Evolutionary conservation across 2,329 filamentous ascomycete species (phyloP).

Genomic region (Colletotrichum sp.): DNA sequence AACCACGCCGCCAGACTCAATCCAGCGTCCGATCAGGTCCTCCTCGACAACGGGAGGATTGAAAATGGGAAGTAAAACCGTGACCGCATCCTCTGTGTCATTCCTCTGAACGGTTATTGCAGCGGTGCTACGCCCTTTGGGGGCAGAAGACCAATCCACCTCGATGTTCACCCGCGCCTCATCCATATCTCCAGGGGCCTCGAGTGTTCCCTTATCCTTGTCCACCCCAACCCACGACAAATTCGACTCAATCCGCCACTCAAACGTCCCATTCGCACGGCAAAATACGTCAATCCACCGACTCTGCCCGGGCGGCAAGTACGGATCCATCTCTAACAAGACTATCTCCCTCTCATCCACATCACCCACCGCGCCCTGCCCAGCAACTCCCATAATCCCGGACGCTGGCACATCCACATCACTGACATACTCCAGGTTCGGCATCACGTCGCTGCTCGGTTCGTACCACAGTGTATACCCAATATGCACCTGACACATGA

Average conservation of each 20-base stretch:
- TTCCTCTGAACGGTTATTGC: not conserved
- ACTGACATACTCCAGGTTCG: conserved; percentile 34
- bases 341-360: not conserved
- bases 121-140: not conserved
- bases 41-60: not conserved
- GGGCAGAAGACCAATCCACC: not conserved
- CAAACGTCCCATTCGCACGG: not conserved
- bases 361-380: not conserved
- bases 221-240: not conserved
- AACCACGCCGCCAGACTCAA: not conserved
- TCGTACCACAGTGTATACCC: conserved; percentile 56
- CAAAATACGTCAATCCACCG: not conserved
- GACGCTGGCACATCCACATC: not conserved
- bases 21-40: not conserved
- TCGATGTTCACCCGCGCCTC: not conserved
- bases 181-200: not conserved
- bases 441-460: conserved; percentile 55
- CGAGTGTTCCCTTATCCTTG: not conserved
- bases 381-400: not conserved
- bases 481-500: conserved; percentile 53
- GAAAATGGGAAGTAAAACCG: not conserved
- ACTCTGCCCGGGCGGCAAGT: not conserved
- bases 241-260: not conserved
- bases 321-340: not conserved
- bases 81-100: not conserved